Conservation (phyloP, 129 eudicot genomes). For the Smallanthus sonchifolius region DNA sequence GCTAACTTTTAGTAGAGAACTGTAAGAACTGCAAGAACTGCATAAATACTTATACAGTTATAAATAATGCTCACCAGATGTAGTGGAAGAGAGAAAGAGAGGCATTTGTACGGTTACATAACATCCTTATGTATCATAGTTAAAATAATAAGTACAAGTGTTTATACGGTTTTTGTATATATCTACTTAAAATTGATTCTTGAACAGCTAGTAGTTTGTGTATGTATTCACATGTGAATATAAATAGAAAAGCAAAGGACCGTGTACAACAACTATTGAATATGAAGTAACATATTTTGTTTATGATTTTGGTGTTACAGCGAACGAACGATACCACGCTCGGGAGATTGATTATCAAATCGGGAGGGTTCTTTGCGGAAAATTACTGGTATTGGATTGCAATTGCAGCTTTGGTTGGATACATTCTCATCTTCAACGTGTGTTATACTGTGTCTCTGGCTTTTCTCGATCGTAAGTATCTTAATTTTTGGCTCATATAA, state of each 20-base stretch:
- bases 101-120: not conserved
- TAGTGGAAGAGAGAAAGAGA: not conserved
- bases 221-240: no score
- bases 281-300: no score
- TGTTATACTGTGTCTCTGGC: slow-evolving; percentile 40
- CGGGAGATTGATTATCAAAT: slow-evolving; percentile 42
- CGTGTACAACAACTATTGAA: no score
- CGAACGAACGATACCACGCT: slow-evolving; percentile 24
- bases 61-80: not conserved
- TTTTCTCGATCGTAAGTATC: slow-evolving; percentile 53
- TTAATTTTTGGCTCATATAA: not conserved
- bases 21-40: no score
- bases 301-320: slow-evolving; percentile 9
- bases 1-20: no score
- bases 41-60: not conserved
- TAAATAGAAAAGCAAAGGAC: no score
- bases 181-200: not conserved
- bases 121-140: not conserved
- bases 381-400: slow-evolving; percentile 76
- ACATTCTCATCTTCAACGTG: slow-evolving; percentile 42
- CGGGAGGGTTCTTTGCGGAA: slow-evolving; percentile 53
- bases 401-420: slow-evolving; percentile 51
- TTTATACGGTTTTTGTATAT: not conserved
- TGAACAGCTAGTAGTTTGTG: no score
- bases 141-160: no score